Conservation (phyloP, 2,329 filamentous ascomycete genomes). For the Tolypocladium pustulatum region DNA sequence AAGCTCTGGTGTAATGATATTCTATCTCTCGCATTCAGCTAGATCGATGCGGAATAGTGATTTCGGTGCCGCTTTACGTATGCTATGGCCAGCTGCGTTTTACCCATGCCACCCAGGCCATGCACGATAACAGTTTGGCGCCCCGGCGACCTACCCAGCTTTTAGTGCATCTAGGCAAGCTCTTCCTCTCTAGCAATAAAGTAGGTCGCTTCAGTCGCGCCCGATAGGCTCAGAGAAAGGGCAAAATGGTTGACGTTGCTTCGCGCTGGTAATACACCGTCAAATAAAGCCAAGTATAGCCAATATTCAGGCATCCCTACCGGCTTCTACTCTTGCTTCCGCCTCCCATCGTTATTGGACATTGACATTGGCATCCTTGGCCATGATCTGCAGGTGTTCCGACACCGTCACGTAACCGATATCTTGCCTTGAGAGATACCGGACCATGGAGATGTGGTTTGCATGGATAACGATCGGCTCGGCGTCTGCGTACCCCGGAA, state of each 20-base stretch:
- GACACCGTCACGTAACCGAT: neutral
- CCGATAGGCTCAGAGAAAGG: neutral
- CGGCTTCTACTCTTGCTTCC: neutral
- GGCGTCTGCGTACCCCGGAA: neutral
- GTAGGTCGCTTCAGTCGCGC: neutral
- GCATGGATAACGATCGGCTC: neutral
- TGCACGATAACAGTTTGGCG: neutral
- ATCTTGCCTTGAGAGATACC: neutral
- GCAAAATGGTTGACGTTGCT: neutral
- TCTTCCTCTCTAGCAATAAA: neutral
- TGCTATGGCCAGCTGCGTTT: neutral
- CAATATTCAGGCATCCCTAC: neutral
- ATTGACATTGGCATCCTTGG: neutral
- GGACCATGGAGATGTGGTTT: neutral
- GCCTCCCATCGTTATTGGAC: neutral
- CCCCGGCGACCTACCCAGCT: neutral
- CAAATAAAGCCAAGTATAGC: neutral
- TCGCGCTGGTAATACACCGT: neutral
- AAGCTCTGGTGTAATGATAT: neutral
- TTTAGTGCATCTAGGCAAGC: neutral
- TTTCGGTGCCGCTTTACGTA: neutral
- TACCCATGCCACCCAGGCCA: neutral
- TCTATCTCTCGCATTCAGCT: neutral
- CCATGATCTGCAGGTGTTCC: neutral
- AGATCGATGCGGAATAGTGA: neutral